Evolutionary conservation across 805 yeast genomes (phyloP), one percentile per base, ranked within the genome.

Genomic region (Yamadazyma sp.): DNA sequence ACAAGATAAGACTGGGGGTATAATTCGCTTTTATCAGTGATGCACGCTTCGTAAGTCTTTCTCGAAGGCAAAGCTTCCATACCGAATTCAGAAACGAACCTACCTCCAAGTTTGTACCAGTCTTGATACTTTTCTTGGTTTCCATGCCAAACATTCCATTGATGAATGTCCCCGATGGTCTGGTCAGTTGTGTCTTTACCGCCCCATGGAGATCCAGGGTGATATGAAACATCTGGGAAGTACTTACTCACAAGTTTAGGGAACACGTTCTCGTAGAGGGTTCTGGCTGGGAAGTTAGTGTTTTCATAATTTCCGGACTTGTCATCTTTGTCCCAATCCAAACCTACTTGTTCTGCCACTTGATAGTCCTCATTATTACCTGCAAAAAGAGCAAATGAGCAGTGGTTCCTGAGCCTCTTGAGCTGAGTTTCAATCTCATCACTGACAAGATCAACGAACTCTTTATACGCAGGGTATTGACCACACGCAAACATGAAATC

Each of bases 401-500:
- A 56, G 44, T 64, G 57, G 38, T 67, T 62, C 44, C 75, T 53
- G 36, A 75, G 47, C 35, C 79, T 46, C 31, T 45, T 50, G 25
- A 75, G 49, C 42, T 73, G 77, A 35, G 57, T 53, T 13, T 39
- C 47, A 1, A 60, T 64, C 44, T 75, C 80, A 9, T 46, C 40
- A 7, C 45, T 24, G 3, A 75, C 73, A 28, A 49, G 52, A 4
- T 49, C 50, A 15, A 61, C 46, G 41, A 71, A 71, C 9, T 48
- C 54, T 3, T 50, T 49, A 43, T 69, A 59, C 4, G 62, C 71
- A 3, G 79, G 80, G 42, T 75, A 75, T 33, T 67, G 73, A 1
- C 78, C 80, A 55, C 80, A 75, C 2, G 76, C 79, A 59, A 75
- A 75, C 78, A 74, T 68, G 49, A 75, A 72, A 47, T 75, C 80